phyloP scores from a whole-genome alignment of 2,329 filamentous ascomycete genomes.

The Sclerotiophoma versabilis region DNA sequence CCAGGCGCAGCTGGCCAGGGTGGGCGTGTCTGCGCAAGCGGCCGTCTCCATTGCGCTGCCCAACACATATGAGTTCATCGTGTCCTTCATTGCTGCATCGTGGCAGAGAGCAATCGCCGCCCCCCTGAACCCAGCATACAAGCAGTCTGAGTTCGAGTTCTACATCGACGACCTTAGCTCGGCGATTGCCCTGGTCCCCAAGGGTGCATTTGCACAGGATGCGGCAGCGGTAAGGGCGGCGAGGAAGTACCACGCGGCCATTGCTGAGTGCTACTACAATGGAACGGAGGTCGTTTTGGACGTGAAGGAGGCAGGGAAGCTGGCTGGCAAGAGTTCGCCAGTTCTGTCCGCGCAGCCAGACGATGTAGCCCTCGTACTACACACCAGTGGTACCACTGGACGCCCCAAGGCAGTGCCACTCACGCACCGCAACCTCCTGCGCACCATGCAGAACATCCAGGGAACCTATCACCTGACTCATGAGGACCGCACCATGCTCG shows the following conservation, averaged over 20 bases:
- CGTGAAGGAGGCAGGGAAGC: constrained; percentile 76
- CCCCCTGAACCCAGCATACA: constrained; percentile 87
- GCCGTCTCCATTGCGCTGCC: constrained; percentile 83
- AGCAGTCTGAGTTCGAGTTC: constrained; percentile 89
- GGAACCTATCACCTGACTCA: constrained; percentile 76
- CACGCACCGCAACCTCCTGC: constrained; percentile 80
- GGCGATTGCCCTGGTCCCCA: constrained; percentile 76
- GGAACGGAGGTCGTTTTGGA: constrained; percentile 74
- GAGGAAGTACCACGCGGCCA: constrained; percentile 79
- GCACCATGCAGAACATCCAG: constrained; percentile 84
- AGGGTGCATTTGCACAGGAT: constrained; percentile 70
- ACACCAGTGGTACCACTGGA: constrained; percentile 86
- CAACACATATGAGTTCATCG: constrained; percentile 88
- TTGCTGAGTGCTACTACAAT: constrained; percentile 87
- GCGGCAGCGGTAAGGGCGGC: constrained; percentile 79
- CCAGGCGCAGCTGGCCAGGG: constrained; percentile 77
- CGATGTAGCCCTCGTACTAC: constrained; percentile 80
- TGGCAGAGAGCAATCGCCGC: constrained; percentile 85
- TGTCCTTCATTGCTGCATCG: constrained; percentile 84
- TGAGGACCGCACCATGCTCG: constrained; percentile 79
- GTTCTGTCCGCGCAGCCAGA: constrained; percentile 70
- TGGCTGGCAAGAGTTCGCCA: constrained; percentile 60
- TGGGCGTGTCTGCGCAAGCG: constrained; percentile 72
- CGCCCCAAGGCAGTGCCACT: constrained; percentile 83
- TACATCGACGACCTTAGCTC: constrained; percentile 89